Conservation (phyloP, 805 yeast genomes). For the Candida wancherniae region DNA sequence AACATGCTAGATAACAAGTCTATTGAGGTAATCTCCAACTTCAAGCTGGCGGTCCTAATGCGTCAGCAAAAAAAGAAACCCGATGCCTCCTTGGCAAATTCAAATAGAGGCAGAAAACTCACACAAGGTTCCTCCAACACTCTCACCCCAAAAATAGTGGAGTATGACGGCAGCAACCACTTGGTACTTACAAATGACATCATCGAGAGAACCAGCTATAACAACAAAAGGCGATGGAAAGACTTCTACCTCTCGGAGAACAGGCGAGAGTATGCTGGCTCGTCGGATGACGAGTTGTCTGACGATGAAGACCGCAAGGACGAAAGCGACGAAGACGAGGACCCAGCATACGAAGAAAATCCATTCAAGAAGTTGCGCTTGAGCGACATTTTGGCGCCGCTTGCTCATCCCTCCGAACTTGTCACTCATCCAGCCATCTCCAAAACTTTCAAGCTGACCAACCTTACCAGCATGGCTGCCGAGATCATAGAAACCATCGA, state of each 20-base stretch:
- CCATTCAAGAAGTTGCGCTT: slow-evolving; percentile 29
- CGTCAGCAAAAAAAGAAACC: slow-evolving; percentile 8
- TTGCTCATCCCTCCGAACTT: slow-evolving; percentile 75
- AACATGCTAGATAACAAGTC: slow-evolving; percentile 36
- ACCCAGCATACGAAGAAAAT: slow-evolving; percentile 15
- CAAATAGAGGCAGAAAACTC: slow-evolving; percentile 33
- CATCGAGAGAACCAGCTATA: slow-evolving; percentile 24
- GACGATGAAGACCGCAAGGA: slow-evolving; percentile 2
- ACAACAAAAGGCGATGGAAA: slow-evolving; percentile 34
- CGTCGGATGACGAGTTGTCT: slow-evolving; percentile 1
- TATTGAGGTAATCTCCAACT: slow-evolving; percentile 33
- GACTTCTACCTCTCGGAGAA: slow-evolving; percentile 19
- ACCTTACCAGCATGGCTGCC: slow-evolving; percentile 53
- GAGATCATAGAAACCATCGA: slow-evolving; percentile 77
- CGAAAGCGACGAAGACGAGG: slow-evolving; percentile 19
- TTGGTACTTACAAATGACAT: slow-evolving; percentile 34
- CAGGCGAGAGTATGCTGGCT: background rate
- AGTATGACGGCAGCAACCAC: slow-evolving; percentile 33
- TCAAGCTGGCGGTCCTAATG: slow-evolving; percentile 33
- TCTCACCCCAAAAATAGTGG: slow-evolving; percentile 33
- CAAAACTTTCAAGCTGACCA: slow-evolving; percentile 53
- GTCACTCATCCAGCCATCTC: slow-evolving; percentile 65
- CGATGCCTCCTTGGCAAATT: slow-evolving; percentile 10
- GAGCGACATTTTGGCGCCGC: slow-evolving; percentile 62
- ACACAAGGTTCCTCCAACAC: slow-evolving; percentile 13